Conservation (phyloP, 257 asterid species). For the Solanum sejunctum region DNA sequence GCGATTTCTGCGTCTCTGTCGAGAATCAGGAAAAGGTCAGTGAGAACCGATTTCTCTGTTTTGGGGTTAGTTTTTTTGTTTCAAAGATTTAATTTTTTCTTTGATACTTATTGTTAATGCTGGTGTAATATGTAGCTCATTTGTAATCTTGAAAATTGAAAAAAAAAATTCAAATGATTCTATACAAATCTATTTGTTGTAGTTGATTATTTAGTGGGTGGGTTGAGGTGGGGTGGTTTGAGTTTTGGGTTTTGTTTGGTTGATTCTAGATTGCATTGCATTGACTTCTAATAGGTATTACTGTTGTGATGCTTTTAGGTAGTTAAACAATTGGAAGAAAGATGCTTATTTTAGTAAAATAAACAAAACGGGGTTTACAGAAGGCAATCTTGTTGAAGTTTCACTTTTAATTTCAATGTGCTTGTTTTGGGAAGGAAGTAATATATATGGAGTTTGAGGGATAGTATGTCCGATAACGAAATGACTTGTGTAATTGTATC, state of each 20-base stretch:
- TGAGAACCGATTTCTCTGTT: neutral
- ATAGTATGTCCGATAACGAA: neutral
- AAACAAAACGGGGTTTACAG: neutral
- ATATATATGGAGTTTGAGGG: neutral
- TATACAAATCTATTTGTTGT: neutral
- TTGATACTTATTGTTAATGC: neutral
- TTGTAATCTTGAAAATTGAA: neutral
- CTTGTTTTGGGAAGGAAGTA: neutral
- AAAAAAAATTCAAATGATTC: neutral
- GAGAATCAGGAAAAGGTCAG: neutral
- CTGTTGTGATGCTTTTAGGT: neutral
- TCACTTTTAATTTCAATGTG: neutral
- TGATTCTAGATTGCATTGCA: neutral
- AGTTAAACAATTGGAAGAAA: neutral
- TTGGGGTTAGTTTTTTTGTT: neutral
- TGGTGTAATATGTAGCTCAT: neutral
- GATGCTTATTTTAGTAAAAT: neutral
- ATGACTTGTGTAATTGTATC: neutral
- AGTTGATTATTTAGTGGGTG: neutral
- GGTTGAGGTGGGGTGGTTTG: neutral
- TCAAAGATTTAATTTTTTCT: neutral
- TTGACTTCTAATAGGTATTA: neutral
- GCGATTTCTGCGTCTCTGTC: neutral
- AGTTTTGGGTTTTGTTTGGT: neutral
- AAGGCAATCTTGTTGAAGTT: neutral